Conservation (phyloP, 768 basidiomycete genomes). For the Gyrodon lividus region DNA sequence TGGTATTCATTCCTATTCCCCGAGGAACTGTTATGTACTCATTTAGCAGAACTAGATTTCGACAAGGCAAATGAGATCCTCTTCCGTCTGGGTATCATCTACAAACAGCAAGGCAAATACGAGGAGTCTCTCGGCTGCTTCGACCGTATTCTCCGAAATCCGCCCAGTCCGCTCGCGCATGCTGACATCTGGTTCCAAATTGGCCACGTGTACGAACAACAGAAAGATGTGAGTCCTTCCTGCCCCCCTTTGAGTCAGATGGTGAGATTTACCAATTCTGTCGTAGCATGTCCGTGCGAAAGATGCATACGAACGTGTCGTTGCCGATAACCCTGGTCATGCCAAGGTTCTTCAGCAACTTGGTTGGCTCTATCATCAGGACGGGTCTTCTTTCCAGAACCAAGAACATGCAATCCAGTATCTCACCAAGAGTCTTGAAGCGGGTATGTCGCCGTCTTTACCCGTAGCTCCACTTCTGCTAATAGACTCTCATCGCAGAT, state of each 20-base stretch:
- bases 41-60: slow-evolving; percentile 61
- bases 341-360: slow-evolving; percentile 98
- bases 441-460: slow-evolving; percentile 53
- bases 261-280: slow-evolving; percentile 12
- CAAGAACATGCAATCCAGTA: slow-evolving; percentile 93
- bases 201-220: slow-evolving; percentile 97
- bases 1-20: slow-evolving; percentile 19
- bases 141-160: slow-evolving; percentile 93
- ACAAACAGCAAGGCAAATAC: slow-evolving; percentile 98
- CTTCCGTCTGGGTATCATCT: slow-evolving; percentile 97
- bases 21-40: slow-evolving; percentile 24
- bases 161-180: slow-evolving; percentile 92
- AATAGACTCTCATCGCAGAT: slow-evolving; percentile 47
- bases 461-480: not conserved
- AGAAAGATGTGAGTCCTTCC: slow-evolving; percentile 74
- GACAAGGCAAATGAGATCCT: slow-evolving; percentile 99
- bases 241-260: slow-evolving; percentile 1
- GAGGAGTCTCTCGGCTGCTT: slow-evolving; percentile 87
- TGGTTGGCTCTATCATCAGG: slow-evolving; percentile 97
- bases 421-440: slow-evolving; percentile 92
- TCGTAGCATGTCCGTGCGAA: slow-evolving; percentile 82
- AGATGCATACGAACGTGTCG: slow-evolving; percentile 94
- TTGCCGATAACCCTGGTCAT: slow-evolving; percentile 88
- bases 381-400: slow-evolving; percentile 92
- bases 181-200: slow-evolving; percentile 99